Evolutionary conservation across 352 stramenopile genomes (phyloP).

Genomic region (Pythium rishiriense): DNA sequence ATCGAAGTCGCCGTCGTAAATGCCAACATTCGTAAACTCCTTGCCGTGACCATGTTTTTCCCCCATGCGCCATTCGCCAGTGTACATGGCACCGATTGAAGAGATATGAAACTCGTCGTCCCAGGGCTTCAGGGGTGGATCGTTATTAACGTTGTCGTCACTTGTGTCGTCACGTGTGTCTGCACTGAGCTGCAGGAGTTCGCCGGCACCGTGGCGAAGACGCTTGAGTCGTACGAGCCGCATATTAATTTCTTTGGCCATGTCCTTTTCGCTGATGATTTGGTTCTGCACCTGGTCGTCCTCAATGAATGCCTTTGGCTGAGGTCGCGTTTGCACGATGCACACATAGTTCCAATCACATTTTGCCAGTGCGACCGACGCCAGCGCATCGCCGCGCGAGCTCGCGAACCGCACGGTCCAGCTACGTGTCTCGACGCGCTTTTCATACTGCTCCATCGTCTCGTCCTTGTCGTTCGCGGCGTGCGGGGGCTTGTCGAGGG

Average conservation of each 20-base stretch:
- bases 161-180: conserved; percentile 7
- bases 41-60: conserved; percentile 53
- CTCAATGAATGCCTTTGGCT: conserved; percentile 53
- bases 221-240: conserved; percentile 51
- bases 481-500: conserved; percentile 29
- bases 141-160: no score
- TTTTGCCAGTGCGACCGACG: conserved; percentile 52
- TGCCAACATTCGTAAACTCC: conserved; percentile 63
- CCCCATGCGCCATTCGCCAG: conserved; percentile 47
- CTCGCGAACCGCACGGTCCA: conserved; percentile 60
- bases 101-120: conserved; percentile 71
- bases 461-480: conserved; percentile 32
- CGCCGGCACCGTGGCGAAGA: conserved; percentile 54
- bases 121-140: conserved; percentile 34
- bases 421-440: conserved; percentile 49
- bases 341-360: conserved; percentile 68
- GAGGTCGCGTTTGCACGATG: conserved; percentile 52
- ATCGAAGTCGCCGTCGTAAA: conserved; percentile 65
- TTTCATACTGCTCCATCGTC: conserved; percentile 29
- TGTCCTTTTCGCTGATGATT: conserved; percentile 45
- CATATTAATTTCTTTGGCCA: conserved; percentile 68
- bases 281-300: conserved; percentile 56
- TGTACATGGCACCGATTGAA: conserved; percentile 60
- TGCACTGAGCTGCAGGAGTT: conserved; percentile 33
- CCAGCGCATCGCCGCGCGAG: conserved; percentile 44